Evolutionary conservation across 371 early-diverging fungal species (phyloP), one percentile per base, ranked within the genome.

Genomic region (Mucor piriformis): DNA sequence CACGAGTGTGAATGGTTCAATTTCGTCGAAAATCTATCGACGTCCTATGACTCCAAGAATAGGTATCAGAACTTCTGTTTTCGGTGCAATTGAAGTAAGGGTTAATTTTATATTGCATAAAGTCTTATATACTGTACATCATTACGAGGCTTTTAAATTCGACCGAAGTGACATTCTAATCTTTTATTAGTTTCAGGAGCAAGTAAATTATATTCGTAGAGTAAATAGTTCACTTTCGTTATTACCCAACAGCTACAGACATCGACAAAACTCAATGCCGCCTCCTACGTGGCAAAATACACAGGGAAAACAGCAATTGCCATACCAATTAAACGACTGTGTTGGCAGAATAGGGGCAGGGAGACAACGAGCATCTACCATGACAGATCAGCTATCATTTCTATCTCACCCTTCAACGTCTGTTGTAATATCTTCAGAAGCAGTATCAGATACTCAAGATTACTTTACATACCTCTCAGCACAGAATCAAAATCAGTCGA

Each of bases 11-110:
- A 61, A 53, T 35, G 72, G 72, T 2, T 71, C 79, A 3, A 61
- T 71, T 6, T 61, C 63, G 16, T 44, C 55, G 25, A 55, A 57
- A 63, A 20, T 63, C 6, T 59, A 71, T 38, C 64, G 73, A 18
- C 67, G 65, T 2, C 67, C 74, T 2, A 76, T 76, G 66, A 72
- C 77, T 3, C 80, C 80, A 23, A 72, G 75, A 58, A 60, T 74
- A 20, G 80, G 80, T 24, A 71, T 79, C 15, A 52, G 80, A 57
- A 70, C 80, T 38, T 79, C 80, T 25, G 42, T 79, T 10, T 76
- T 79, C 63, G 71, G 80, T 29, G 80, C 80, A 12, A 76, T 79
- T 29, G 80, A 79, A 66, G 78, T 78, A 74, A 54, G 32, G 37
- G 40, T 12, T 7, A 16, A 11, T 40, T 40, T 40, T 40, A 6